Evolutionary conservation across 2,329 filamentous ascomycete genomes (phyloP).

Genomic region (Pseudopithomyces maydicus): DNA sequence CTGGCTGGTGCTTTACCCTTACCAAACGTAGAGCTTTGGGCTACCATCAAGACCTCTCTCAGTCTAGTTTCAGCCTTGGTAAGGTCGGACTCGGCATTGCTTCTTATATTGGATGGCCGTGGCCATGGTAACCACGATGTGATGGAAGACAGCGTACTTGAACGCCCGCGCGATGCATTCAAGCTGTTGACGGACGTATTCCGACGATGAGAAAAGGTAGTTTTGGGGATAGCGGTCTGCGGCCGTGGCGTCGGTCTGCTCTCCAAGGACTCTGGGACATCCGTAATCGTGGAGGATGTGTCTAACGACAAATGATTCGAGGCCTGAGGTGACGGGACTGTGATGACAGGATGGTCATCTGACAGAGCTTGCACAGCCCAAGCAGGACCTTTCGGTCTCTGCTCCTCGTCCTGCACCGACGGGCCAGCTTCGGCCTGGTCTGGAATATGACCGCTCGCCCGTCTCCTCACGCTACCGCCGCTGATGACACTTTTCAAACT

Average conservation of each 20-base stretch:
- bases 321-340: constrained; percentile 35
- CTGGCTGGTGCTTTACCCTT: constrained; percentile 34
- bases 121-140: constrained; percentile 44
- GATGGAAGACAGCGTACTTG: constrained; percentile 36
- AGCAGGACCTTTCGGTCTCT: constrained; percentile 25
- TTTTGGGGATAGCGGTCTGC: constrained; percentile 13
- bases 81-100: constrained; percentile 25
- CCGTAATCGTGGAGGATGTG: constrained; percentile 32
- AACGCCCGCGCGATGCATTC: constrained; percentile 25
- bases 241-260: constrained; percentile 14
- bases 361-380: constrained; percentile 36
- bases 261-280: constrained; percentile 18
- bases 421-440: constrained; percentile 22
- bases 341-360: constrained; percentile 37
- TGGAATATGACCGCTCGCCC: constrained; percentile 26
- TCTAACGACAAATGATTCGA: constrained; percentile 45
- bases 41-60: constrained; percentile 36
- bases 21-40: constrained; percentile 21
- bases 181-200: constrained; percentile 28
- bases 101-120: constrained; percentile 24
- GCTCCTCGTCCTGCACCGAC: constrained; percentile 13
- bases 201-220: constrained; percentile 23
- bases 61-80: constrained; percentile 38
- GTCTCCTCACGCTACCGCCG: constrained; percentile 38
- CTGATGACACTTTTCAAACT: constrained; percentile 47